A percentile compares a stretch with the other conserved stretches of the same genome.
phyloP scores from a whole-genome alignment of 1,284 basidiomycete species.

The Singerocomus inundabilis region DNA sequence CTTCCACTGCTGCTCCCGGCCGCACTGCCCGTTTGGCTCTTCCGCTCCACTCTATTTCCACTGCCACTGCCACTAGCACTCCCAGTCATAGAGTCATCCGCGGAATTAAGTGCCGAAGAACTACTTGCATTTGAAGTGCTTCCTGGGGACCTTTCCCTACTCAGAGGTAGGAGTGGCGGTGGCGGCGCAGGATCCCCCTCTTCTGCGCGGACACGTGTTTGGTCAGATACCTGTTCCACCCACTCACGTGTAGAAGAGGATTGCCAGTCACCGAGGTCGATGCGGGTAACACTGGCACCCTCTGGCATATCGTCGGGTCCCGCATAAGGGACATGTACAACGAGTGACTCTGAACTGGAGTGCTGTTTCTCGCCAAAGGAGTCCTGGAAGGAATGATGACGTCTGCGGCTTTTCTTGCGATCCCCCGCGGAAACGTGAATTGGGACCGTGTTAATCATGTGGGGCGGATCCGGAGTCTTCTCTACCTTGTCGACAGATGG shows the following conservation, averaged over 20 bases:
- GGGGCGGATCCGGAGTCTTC: conserved; percentile 1
- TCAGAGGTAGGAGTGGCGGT: conserved; percentile 3
- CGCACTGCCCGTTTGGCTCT: conserved; percentile 14
- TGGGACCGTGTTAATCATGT: conserved; percentile 26
- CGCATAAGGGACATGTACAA: conserved; percentile 34
- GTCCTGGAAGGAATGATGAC: conserved; percentile 2
- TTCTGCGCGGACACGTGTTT: conserved; percentile 16
- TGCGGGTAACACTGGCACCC: conserved; percentile 4
- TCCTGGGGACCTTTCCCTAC: conserved; percentile 26
- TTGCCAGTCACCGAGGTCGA: conserved; percentile 37
- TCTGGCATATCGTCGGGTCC: conserved; percentile 5
- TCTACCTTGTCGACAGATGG: background rate
- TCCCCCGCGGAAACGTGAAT: conserved; percentile 32
- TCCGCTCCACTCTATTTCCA: conserved; percentile 3
- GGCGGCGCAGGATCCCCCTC: conserved; percentile 3
- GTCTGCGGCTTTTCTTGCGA: conserved; percentile 18
- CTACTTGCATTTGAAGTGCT: conserved; percentile 27
- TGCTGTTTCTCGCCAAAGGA: conserved; percentile 7
- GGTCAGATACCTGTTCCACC: conserved; percentile 31
- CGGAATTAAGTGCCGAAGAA: conserved; percentile 24
- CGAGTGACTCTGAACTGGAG: conserved; percentile 24
- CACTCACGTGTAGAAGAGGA: conserved; percentile 32
- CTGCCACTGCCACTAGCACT: conserved; percentile 12
- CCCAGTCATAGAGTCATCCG: conserved; percentile 25
- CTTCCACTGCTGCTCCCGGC: conserved; percentile 15